Base-by-base conservation (phyloP, 2,329 filamentous ascomycete genomes). In the Rugonectria rugulosa region DNA sequence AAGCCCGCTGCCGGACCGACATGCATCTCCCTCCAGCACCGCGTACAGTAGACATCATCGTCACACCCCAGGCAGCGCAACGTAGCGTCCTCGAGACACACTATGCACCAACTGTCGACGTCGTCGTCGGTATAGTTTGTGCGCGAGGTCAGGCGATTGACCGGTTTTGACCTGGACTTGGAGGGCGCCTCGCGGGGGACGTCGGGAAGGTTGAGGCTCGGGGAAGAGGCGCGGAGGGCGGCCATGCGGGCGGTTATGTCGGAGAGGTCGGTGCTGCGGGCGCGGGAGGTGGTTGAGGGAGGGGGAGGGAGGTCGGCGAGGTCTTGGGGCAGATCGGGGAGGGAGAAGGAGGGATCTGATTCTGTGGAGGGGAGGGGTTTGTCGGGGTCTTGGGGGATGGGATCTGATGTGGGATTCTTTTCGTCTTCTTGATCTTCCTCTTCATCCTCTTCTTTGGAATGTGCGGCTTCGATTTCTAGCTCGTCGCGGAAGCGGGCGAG, bases 21-120 rank as follows among this genome's bases (percentile, higher is more conserved):
- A 67, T 96, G 92, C 72, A 92, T 91, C 68, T 94, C 91, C 56
- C 81, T 82, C 91, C 91, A 96, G 76, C 92, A 96, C 14, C 83
- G 77, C 19, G 81, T 78, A 70, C 92, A 96, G 70, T 94, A 96
- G 34, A 91, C 77, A 61, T 93, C 86, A 23, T 75, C 73, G 29
- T 86, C 85, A 65, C 92, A 96, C 3, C 88, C 90, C 1, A 87
- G 69, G 69, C 92, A 96, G 53, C 81, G 81, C 23, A 95, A 75
- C 3, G 85, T 86, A 0, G 88, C 91, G 67, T 95, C 89, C 55
- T 92, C 90, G 41, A 89, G 85, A 69, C 92, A 96, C 9, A 95
- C 92, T 26, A 88, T 83, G 70, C 92, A 96, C 90, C 91, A 96
- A 1, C 81, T 85, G 36, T 88, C 86, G 58, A 88, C 81, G 64